Percentiles rank a stretch among this genome's conserved stretches.
Evolutionary conservation across 805 yeast species (phyloP).

Genomic region (Lachancea quebecensis): DNA sequence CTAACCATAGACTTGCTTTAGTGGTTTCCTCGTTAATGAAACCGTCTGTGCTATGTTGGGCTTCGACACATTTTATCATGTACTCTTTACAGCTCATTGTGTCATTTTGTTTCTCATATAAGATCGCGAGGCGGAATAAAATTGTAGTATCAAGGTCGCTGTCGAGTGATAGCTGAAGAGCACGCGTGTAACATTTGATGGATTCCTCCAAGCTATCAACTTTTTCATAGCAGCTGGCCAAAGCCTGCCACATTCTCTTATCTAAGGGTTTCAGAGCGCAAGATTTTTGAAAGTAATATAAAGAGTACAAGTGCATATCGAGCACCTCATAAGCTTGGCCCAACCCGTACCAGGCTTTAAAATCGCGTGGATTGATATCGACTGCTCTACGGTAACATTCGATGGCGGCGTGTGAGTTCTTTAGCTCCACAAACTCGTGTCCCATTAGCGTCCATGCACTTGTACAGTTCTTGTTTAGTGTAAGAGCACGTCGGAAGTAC

Average conservation of each 20-base stretch:
- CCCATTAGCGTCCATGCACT: constrained; percentile 99
- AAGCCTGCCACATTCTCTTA: constrained; percentile 93
- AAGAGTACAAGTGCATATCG: constrained; percentile 88
- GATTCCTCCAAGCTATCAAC: constrained; percentile 66
- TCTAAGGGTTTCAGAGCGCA: constrained; percentile 83
- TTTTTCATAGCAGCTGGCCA: constrained; percentile 83
- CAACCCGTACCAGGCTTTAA: constrained; percentile 95
- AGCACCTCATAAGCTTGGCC: constrained; percentile 97
- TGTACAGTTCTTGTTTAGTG: constrained; percentile 69
- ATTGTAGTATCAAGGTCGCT: constrained; percentile 50
- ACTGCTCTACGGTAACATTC: constrained; percentile 92
- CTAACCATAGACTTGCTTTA: constrained; percentile 82
- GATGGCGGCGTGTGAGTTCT: constrained; percentile 95
- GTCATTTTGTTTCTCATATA: constrained; percentile 54
- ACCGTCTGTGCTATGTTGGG: constrained; percentile 55
- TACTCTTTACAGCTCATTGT: constrained; percentile 46
- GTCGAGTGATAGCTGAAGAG: constrained; percentile 46
- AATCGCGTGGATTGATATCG: constrained; percentile 81
- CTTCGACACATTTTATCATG: constrained; percentile 54
- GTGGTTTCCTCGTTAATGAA: constrained; percentile 60
- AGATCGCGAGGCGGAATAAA: constrained; percentile 54
- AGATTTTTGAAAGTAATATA: constrained; percentile 88
- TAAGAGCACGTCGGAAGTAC: constrained; percentile 85
- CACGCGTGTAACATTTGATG: constrained; percentile 73
- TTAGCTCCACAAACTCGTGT: constrained; percentile 93